phyloP scores from a whole-genome alignment of 257 asterid genomes.

The Jacaranda mimosifolia region DNA sequence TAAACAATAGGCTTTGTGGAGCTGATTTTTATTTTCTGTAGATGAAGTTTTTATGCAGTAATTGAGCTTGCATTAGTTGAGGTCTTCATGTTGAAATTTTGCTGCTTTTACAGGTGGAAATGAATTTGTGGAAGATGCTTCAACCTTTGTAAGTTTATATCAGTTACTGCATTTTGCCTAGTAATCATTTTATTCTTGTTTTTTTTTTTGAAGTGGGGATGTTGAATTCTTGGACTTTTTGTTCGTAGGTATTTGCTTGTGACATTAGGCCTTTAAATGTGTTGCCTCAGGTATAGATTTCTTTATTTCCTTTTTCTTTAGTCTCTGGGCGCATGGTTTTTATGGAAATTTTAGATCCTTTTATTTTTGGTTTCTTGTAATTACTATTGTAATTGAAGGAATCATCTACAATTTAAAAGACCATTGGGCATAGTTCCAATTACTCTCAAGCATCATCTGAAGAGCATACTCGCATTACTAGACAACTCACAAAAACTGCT shows the following conservation, averaged over 20 bases:
- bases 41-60: too few relatives aligned
- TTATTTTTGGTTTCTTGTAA: slow-evolving; percentile 27
- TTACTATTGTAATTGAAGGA: slow-evolving; percentile 50
- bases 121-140: slow-evolving; percentile 67
- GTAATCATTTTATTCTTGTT: background rate
- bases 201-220: background rate
- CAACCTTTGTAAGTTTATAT: slow-evolving; percentile 71
- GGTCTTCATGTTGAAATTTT: too few relatives aligned
- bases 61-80: too few relatives aligned
- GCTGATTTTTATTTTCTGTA: too few relatives aligned
- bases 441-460: slow-evolving; percentile 37
- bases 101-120: slow-evolving; percentile 58
- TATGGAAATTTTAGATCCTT: slow-evolving; percentile 30
- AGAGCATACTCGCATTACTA: slow-evolving; percentile 56
- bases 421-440: slow-evolving; percentile 51
- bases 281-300: slow-evolving; percentile 71
- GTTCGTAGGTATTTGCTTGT: slow-evolving; percentile 69
- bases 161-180: background rate
- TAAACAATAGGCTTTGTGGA: too few relatives aligned
- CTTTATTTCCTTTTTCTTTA: slow-evolving; percentile 17
- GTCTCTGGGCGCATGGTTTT: background rate
- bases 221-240: slow-evolving; percentile 31
- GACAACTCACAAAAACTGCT: slow-evolving; percentile 73
- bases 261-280: slow-evolving; percentile 77
- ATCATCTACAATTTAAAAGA: slow-evolving; percentile 56